Evolutionary conservation across 73 alveolate species (phyloP).

Genomic region (Paramecium octaurelia): DNA sequence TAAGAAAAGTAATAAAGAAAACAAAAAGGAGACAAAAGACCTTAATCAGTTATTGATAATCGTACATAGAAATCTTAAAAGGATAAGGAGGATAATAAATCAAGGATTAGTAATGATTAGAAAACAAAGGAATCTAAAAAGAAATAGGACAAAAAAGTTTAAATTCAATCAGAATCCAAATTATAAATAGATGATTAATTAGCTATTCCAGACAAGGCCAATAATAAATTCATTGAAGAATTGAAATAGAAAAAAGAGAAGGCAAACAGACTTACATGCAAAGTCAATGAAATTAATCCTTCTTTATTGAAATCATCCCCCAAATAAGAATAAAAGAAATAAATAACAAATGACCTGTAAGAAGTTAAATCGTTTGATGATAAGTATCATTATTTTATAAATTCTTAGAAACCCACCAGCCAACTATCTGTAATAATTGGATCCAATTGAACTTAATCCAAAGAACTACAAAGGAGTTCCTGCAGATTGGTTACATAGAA

Average conservation of each 20-base stretch:
- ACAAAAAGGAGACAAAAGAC: conserved; percentile 8
- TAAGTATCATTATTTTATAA: background rate
- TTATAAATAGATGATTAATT: conserved; percentile 28
- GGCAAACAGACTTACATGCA: conserved; percentile 40
- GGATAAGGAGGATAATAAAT: background rate
- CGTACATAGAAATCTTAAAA: background rate
- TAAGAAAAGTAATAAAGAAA: background rate
- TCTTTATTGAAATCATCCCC: background rate
- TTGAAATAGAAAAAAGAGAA: conserved; percentile 32
- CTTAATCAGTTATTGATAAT: conserved; percentile 8
- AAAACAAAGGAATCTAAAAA: background rate
- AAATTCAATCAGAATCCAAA: conserved; percentile 17
- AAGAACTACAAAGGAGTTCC: conserved; percentile 63
- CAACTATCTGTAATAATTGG: conserved; percentile 20
- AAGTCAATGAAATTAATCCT: conserved; percentile 51
- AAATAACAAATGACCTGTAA: background rate
- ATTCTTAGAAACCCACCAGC: conserved; percentile 52
- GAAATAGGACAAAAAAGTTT: background rate
- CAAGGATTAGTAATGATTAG: background rate
- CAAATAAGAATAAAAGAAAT: background rate
- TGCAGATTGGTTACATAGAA: conserved; percentile 64
- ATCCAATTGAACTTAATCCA: conserved; percentile 59
- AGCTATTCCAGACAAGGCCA: conserved; percentile 39
- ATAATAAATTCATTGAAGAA: conserved; percentile 27
- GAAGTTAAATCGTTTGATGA: conserved; percentile 30